A percentile compares a stretch with the other conserved stretches of the same genome.
Conservation (phyloP, 352 stramenopile species). For the Globisporangium nodosum region DNA sequence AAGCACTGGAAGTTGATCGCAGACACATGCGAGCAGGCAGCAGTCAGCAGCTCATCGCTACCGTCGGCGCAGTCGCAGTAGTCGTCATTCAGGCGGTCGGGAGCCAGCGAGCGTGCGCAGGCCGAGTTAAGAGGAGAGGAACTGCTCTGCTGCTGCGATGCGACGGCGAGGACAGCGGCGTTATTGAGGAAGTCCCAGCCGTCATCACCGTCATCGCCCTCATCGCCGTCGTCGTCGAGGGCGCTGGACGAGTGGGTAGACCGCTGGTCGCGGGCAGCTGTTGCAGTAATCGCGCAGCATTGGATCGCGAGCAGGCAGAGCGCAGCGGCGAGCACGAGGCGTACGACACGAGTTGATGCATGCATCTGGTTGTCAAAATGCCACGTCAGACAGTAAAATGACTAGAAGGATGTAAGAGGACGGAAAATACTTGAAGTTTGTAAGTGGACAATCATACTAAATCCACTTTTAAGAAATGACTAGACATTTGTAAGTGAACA, state of each 20-base stretch:
- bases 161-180: slow-evolving; percentile 26
- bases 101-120: slow-evolving; percentile 34
- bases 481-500: no score
- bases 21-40: slow-evolving; percentile 55
- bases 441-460: no score
- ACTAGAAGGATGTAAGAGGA: no score
- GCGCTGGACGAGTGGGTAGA: slow-evolving; percentile 11
- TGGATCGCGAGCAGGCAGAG: slow-evolving; percentile 1
- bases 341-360: neutral
- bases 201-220: slow-evolving; percentile 38
- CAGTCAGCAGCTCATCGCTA: slow-evolving; percentile 86
- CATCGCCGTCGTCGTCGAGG: no score
- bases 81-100: slow-evolving; percentile 80
- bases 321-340: neutral
- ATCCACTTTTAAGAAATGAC: no score
- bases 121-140: neutral
- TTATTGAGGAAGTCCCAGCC: slow-evolving; percentile 63
- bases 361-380: slow-evolving; percentile 3
- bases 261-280: neutral
- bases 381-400: no score
- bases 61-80: slow-evolving; percentile 93
- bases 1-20: slow-evolving; percentile 30
- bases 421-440: no score
- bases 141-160: slow-evolving; percentile 9
- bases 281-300: neutral